Evolutionary conservation across 2,329 filamentous ascomycete species (phyloP), one percentile per base, ranked within the genome.

Genomic region (Diaporthe batatas): DNA sequence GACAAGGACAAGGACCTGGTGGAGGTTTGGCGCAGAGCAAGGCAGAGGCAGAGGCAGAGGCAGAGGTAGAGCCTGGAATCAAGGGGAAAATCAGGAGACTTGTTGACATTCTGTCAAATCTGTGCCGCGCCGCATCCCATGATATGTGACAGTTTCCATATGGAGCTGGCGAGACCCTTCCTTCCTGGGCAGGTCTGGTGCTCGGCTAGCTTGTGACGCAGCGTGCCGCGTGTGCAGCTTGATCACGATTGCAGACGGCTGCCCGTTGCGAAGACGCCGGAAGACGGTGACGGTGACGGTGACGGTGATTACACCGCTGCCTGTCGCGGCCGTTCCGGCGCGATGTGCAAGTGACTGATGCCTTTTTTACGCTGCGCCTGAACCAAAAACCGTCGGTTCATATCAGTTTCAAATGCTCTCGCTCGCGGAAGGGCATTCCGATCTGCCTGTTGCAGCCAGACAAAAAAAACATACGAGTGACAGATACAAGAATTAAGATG

Each of bases 51-150:
- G 51, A 29, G 57, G 23, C 11, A 29, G n/a, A 59, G 14, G n/a
- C 4, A 23, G 16, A 42, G 47, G 47, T 32, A 67, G 47, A 53
- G 21, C 47, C 32, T 32, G 47, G 25, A 25, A 53, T 16, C 51
- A 14, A 36, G 21, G 44, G 8, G 21, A 49, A 44, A 62, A 62
- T 47, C 47, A 67, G 47, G 62, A 67, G 47, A 67, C 18, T 39
- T 36, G 44, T 53, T 67, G 62, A 67, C 47, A 67, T 67, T 67
- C 32, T 67, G 62, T 67, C 62, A 67, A 67, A 25, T 32, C 32
- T 53, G 47, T 39, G 62, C 47, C 62, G 47, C 32, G n/a, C 62
- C 32, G 47, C 32, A 18, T n/a, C 21, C 53, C 32, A 21, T 67
- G 47, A 67, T 47, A 67, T 67, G 62, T 67, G 62, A 53, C 47